A percentile compares a stretch with the other conserved stretches of the same genome.
These are phyloP conservation scores for Gamarada debralockiae DNA, from an alignment of 495 filamentous ascomycete genomes.

Conservation along the genomic window DNA sequence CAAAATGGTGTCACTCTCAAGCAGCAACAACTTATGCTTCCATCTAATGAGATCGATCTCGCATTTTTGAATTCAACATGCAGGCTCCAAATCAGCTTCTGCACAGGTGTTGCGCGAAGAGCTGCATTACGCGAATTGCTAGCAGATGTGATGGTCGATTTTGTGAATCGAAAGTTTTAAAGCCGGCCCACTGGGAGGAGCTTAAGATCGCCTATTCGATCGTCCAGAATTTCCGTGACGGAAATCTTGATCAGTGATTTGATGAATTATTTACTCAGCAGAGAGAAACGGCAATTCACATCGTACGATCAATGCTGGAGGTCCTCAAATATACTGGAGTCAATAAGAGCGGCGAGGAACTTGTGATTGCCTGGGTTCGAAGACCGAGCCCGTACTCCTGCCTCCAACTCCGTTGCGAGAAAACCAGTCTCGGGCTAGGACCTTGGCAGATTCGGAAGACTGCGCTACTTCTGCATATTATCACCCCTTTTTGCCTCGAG, in stretches of 20 bases:
- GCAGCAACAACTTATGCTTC: slow-evolving; percentile 3
- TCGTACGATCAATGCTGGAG: slow-evolving; percentile 6
- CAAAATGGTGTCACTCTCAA: slow-evolving; percentile 7
- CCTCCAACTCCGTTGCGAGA: slow-evolving; percentile 10
- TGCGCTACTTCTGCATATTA: slow-evolving; percentile 14
- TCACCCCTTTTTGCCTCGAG: slow-evolving; percentile 12
- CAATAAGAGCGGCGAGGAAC: neutral
- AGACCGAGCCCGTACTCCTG: slow-evolving; percentile 11
- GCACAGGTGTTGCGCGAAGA: slow-evolving; percentile 11
- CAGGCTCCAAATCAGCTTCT: slow-evolving; percentile 11
- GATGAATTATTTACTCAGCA: neutral
- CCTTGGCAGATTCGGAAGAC: slow-evolving; percentile 11
- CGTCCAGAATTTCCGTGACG: slow-evolving; percentile 4
- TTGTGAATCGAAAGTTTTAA: neutral
- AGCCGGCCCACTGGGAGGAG: slow-evolving; percentile 3
- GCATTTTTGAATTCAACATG: slow-evolving; percentile 4
- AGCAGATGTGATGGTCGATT: slow-evolving; percentile 1
- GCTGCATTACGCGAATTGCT: slow-evolving; percentile 6
- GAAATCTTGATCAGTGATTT: slow-evolving; percentile 5
- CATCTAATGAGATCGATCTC: slow-evolving; percentile 4
- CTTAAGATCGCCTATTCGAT: neutral
- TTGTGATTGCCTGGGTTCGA: slow-evolving; percentile 11
- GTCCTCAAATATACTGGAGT: slow-evolving; percentile 12
- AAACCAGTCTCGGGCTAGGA: slow-evolving; percentile 14
- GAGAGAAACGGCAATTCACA: neutral